Evolutionary conservation across 495 filamentous ascomycete genomes (phyloP).

Genomic region (Pseudevernia furfuracea): DNA sequence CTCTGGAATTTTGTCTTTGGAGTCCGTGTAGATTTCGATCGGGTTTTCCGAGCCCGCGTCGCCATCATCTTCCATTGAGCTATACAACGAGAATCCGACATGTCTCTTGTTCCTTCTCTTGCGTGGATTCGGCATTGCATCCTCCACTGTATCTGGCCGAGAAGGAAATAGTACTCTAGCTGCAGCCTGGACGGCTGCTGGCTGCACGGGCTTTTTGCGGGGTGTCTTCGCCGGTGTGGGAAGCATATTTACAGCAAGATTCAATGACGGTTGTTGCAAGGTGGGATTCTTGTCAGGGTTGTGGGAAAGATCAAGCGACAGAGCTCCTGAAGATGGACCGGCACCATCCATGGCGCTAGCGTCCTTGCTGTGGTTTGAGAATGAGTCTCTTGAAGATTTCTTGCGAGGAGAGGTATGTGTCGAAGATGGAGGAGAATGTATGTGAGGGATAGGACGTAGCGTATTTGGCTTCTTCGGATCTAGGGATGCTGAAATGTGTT

Average conservation of each 20-base stretch:
- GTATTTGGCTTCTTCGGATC: slow-evolving; percentile 6
- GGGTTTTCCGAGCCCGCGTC: slow-evolving; percentile 37
- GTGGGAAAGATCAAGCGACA: slow-evolving; percentile 1
- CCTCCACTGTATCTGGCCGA: slow-evolving; percentile 40
- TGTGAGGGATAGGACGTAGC: slow-evolving; percentile 19
- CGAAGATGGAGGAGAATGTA: slow-evolving; percentile 43
- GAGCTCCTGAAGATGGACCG: neutral
- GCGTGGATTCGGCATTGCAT: slow-evolving; percentile 52
- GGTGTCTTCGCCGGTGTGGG: slow-evolving; percentile 92
- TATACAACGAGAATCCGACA: slow-evolving; percentile 60
- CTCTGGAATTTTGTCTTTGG: slow-evolving; percentile 75
- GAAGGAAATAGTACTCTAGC: slow-evolving; percentile 67
- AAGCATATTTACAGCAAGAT: slow-evolving; percentile 46
- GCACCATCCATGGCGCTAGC: slow-evolving; percentile 9
- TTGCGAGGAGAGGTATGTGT: slow-evolving; percentile 44
- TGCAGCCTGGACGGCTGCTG: slow-evolving; percentile 52
- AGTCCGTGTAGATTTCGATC: slow-evolving; percentile 85
- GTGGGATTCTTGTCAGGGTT: slow-evolving; percentile 21
- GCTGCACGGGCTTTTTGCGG: slow-evolving; percentile 54
- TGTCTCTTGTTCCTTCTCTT: slow-evolving; percentile 52
- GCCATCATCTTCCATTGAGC: slow-evolving; percentile 53
- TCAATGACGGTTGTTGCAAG: slow-evolving; percentile 20
- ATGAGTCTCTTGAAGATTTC: slow-evolving; percentile 25
- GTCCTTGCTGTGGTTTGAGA: slow-evolving; percentile 9
- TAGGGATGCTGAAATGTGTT: neutral